These are phyloP conservation scores for Candida mattraensis DNA, from an alignment of 805 yeast genomes.

Conservation along the genomic window DNA sequence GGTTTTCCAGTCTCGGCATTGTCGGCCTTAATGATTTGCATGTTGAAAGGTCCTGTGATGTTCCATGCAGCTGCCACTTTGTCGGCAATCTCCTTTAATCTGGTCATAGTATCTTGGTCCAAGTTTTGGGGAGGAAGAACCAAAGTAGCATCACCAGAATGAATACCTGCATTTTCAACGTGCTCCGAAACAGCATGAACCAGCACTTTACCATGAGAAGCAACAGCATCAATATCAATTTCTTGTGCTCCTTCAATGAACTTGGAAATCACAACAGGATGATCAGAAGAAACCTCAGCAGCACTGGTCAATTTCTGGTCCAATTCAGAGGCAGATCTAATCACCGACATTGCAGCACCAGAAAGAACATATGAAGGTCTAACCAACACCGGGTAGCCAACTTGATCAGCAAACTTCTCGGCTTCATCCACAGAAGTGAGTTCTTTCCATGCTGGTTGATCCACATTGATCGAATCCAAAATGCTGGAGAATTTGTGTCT, in stretches of 20 bases:
- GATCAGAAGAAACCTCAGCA: conserved; percentile 89
- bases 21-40: conserved; percentile 89
- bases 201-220: conserved; percentile 79
- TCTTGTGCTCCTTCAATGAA: conserved; percentile 95
- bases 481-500: conserved; percentile 96
- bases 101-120: conserved; percentile 59
- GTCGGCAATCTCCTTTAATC: conserved; percentile 85
- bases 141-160: conserved; percentile 97
- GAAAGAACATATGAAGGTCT: conserved; percentile 97
- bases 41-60: conserved; percentile 97
- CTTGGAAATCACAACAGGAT: conserved; percentile 96
- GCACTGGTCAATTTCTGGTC: conserved; percentile 83
- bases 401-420: conserved; percentile 76
- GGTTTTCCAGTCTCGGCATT: conserved; percentile 56
- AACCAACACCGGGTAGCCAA: conserved; percentile 92
- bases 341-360: conserved; percentile 99
- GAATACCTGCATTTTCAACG: conserved; percentile 98
- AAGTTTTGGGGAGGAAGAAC: conserved; percentile 88
- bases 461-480: conserved; percentile 87
- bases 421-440: conserved; percentile 85
- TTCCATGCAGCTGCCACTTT: conserved; percentile 94
- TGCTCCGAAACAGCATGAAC: conserved; percentile 98
- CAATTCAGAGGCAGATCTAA: conserved; percentile 74
- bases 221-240: conserved; percentile 97
- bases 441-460: conserved; percentile 98